Base-by-base conservation (phyloP, 306 rosid species). In the Arachis hypogaea region DNA sequence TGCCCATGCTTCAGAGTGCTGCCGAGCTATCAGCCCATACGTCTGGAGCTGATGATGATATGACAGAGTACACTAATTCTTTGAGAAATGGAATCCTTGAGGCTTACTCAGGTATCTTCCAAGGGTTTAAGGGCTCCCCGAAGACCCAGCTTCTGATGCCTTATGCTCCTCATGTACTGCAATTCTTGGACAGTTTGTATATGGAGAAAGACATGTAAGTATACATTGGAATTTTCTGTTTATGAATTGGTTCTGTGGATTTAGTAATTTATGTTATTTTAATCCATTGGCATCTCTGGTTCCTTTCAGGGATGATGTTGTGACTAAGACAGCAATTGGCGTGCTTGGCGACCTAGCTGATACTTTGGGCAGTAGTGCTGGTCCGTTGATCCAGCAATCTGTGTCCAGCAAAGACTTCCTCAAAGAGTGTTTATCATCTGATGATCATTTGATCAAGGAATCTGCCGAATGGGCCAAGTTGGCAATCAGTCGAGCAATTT, bases 1-100 rank as follows among this genome's bases (percentile, higher is more conserved):
- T 91, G 98, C 98, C 98, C 63, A 93, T 93, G 98, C 96, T 93
- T 74, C 98, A 93, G 78, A 87, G 98, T 84, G 98, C 98, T 7
- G 97, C 97, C 1, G 98, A 93, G 78, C 92, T 93, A 28, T 93
- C 97, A 11, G 87, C 87, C 64, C 93, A 84, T 63, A 82, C 92
- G 16, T 42, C 86, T 1, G 89, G 93, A 44, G 92, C 88, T 8
- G 97, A 91, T 63, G 98, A 93, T 4, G 98, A 93, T 46, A 86
- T 93, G 92, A 82, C 82, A 30, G 98, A 93, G 86, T 93, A 93
- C 80, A 91, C 98, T 16, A 93, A 93, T 77, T 84, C 97, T 11
- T 77, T 93, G 86, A 90, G 98, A 81, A 93, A 90, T 75, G 98
- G 97, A 72, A 87, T 90, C 78, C 78, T 93, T 64, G 98, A 93